A percentile compares a stretch with the other conserved stretches of the same genome.
These are phyloP conservation scores for Noccaea bulbosa DNA, from an alignment of 345 rosid species.

Conservation along the genomic window DNA sequence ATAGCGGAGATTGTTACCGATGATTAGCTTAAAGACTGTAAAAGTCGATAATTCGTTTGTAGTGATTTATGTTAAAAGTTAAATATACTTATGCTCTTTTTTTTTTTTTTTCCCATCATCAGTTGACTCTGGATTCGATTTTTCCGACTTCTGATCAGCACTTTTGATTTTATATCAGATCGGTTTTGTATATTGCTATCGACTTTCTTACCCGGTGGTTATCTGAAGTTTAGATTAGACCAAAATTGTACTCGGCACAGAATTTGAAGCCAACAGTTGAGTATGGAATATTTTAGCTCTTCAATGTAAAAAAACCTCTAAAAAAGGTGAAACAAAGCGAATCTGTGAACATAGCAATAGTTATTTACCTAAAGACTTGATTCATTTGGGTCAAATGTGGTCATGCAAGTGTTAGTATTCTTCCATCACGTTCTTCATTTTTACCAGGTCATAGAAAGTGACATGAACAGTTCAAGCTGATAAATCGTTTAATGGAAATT, in stretches of 20 bases:
- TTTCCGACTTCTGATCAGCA: neutral
- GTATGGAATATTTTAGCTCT: neutral
- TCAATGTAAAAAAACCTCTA: neutral
- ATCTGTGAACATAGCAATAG: neutral
- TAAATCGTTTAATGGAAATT: neutral
- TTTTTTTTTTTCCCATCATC: slow-evolving; percentile 6
- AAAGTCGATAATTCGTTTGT: slow-evolving; percentile 32
- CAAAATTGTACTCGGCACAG: neutral
- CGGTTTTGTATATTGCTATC: neutral
- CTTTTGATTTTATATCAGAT: neutral
- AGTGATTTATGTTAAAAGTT: slow-evolving; percentile 11
- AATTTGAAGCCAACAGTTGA: neutral
- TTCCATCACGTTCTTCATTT: slow-evolving; percentile 25
- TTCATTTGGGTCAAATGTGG: too few species aligned
- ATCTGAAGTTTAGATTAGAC: neutral
- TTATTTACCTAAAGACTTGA: neutral
- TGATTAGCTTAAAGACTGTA: slow-evolving; percentile 5
- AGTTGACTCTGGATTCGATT: neutral
- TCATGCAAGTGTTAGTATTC: neutral
- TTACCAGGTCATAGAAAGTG: slow-evolving; percentile 15
- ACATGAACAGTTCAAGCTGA: neutral
- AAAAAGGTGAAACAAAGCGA: neutral
- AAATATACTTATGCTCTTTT: neutral
- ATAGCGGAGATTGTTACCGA: slow-evolving; percentile 16
- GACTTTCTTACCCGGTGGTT: neutral